phyloP scores from a whole-genome alignment of 1,139 yeast species.

The Lodderomyces beijingensis region DNA sequence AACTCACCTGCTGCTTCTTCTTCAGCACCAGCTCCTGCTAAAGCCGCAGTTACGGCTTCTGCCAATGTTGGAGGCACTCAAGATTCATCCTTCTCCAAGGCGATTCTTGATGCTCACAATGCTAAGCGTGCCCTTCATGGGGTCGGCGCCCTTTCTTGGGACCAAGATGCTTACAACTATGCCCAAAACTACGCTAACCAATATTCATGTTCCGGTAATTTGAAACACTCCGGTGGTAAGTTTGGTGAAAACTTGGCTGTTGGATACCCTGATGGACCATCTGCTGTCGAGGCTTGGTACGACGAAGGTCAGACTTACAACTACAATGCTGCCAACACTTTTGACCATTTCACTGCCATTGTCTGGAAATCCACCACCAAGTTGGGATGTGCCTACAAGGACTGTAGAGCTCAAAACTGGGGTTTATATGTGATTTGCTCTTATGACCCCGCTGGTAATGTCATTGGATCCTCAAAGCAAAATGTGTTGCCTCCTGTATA shows the following conservation, averaged over 20 bases:
- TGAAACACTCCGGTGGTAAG: conserved; percentile 72
- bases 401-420: conserved; percentile 43
- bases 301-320: conserved; percentile 59
- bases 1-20: conserved; percentile 8
- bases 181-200: conserved; percentile 69
- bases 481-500: conserved; percentile 47
- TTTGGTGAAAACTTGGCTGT: conserved; percentile 88
- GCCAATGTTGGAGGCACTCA: conserved; percentile 11
- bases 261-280: conserved; percentile 53
- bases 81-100: conserved; percentile 11
- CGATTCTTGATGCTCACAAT: conserved; percentile 60
- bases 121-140: conserved; percentile 62
- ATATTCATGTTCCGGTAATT: conserved; percentile 64
- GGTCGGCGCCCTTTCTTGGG: conserved; percentile 63
- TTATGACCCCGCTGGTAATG: conserved; percentile 5
- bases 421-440: conserved; percentile 5
- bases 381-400: conserved; percentile 71
- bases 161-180: conserved; percentile 51
- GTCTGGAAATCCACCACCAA: conserved; percentile 70
- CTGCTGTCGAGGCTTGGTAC: conserved; percentile 82
- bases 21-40: conserved; percentile 8
- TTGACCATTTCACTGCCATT: conserved; percentile 83
- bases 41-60: conserved; percentile 8
- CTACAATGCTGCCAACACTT: conserved; percentile 32
- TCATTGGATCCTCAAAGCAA: conserved; percentile 36